Percentiles rank a stretch among this genome's conserved stretches.
phyloP scores from a whole-genome alignment of 164 flowering plant species.

The Houttuynia cordata region DNA sequence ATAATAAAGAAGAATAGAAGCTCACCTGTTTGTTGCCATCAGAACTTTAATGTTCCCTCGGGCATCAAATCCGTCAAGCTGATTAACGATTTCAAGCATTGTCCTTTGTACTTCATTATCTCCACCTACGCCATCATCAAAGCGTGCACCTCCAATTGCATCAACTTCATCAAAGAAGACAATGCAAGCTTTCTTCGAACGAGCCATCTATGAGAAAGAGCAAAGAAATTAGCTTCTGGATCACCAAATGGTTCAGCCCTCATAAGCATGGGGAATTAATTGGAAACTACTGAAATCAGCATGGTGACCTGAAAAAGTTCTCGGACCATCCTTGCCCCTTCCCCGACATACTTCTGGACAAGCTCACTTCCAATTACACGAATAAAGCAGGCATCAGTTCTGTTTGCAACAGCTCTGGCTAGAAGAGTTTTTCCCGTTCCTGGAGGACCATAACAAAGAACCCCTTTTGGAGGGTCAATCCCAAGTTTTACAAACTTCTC shows the following conservation, averaged over 20 bases:
- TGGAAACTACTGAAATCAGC: not conserved
- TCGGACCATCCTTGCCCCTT: slow-evolving; percentile 97
- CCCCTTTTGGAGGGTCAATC: slow-evolving; percentile 99
- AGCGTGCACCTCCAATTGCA: slow-evolving; percentile 97
- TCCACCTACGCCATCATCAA: slow-evolving; percentile 96
- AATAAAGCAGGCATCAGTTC: slow-evolving; percentile 97
- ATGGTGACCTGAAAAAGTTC: slow-evolving; percentile 76
- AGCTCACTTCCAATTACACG: slow-evolving; percentile 99
- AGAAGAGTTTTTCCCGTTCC: slow-evolving; percentile 96
- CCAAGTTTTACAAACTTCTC: slow-evolving; percentile 98
- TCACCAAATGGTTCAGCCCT: too few species aligned
- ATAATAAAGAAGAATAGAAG: not conserved
- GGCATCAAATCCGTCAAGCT: slow-evolving; percentile 97
- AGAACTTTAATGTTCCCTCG: slow-evolving; percentile 93
- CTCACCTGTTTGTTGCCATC: slow-evolving; percentile 93
- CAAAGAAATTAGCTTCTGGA: not conserved
- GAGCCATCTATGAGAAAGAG: slow-evolving; percentile 68
- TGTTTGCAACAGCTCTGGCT: slow-evolving; percentile 95
- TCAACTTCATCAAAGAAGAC: slow-evolving; percentile 98
- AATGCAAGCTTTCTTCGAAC: slow-evolving; percentile 93
- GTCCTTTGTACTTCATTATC: slow-evolving; percentile 97
- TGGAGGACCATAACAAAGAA: slow-evolving; percentile 96
- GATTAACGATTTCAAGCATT: slow-evolving; percentile 98
- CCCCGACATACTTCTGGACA: slow-evolving; percentile 95
- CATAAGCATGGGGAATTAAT: not conserved